Conservation (phyloP, 345 rosid genomes). For the Conringia planisiliqua region DNA sequence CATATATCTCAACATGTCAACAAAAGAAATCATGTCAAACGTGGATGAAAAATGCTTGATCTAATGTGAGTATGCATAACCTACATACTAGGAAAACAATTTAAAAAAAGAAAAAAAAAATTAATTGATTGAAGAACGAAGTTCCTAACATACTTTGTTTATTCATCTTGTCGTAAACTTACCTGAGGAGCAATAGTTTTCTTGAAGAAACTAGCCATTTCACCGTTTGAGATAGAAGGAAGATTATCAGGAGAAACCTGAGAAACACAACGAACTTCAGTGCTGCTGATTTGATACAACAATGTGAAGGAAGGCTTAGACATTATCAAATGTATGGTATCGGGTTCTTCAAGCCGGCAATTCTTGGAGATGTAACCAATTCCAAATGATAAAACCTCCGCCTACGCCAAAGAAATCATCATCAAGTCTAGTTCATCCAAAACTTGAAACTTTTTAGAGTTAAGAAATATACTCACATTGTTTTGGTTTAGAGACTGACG, state of each 20-base stretch:
- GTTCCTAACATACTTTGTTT: neutral
- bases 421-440: neutral
- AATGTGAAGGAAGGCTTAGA: slow-evolving; percentile 41
- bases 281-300: slow-evolving; percentile 41
- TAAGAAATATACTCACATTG: slow-evolving; percentile 24
- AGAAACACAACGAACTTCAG: slow-evolving; percentile 40
- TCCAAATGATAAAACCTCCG: slow-evolving; percentile 34
- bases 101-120: neutral
- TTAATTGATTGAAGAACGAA: neutral
- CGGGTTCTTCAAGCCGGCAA: slow-evolving; percentile 34
- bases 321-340: slow-evolving; percentile 37
- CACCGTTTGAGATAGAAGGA: slow-evolving; percentile 44
- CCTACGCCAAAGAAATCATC: slow-evolving; percentile 27
- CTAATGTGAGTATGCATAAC: neutral
- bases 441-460: neutral
- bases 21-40: neutral
- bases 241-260: slow-evolving; percentile 39
- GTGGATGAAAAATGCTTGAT: neutral
- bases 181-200: slow-evolving; percentile 41
- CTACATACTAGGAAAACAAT: neutral
- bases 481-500: slow-evolving; percentile 42
- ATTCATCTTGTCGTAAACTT: slow-evolving; percentile 13
- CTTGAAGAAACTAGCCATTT: slow-evolving; percentile 39
- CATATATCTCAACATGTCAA: neutral
- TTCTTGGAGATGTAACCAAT: slow-evolving; percentile 44